Percentiles rank a stretch among this genome's conserved stretches.
Conservation (phyloP, 2,329 filamentous ascomycete species). For the Trichoderma sp. region DNA sequence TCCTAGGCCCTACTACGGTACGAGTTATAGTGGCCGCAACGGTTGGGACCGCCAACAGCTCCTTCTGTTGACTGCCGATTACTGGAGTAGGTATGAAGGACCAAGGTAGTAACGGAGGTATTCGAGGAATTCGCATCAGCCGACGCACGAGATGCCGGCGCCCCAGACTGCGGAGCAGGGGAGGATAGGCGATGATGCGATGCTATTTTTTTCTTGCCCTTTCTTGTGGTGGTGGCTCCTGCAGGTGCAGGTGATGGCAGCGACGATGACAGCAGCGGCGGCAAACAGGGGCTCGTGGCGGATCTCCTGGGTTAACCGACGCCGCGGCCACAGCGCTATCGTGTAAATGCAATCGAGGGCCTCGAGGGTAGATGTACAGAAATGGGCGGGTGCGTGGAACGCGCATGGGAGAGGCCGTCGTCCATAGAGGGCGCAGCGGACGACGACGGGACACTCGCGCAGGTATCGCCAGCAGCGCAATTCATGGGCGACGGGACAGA, state of each 20-base stretch:
- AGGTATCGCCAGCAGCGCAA: background rate
- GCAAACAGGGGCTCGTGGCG: conserved; percentile 16
- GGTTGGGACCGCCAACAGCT: background rate
- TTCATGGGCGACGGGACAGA: background rate
- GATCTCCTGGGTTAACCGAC: conserved; percentile 2
- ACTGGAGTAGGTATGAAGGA: too few relatives aligned
- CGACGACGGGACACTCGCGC: background rate
- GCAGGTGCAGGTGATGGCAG: conserved; percentile 18
- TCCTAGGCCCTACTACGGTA: background rate
- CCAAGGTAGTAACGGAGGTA: too few relatives aligned
- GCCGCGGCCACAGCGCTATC: background rate
- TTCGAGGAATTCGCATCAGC: background rate
- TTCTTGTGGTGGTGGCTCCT: conserved; percentile 22
- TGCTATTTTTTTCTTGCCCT: conserved; percentile 2
- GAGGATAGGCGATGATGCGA: conserved; percentile 20
- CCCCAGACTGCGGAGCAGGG: conserved; percentile 15
- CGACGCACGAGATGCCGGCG: conserved; percentile 20
- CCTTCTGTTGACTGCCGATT: background rate
- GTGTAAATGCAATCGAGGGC: background rate
- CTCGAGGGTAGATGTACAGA: background rate
- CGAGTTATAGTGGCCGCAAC: background rate
- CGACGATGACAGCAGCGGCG: conserved; percentile 3
- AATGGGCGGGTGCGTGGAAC: background rate
- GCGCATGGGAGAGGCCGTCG: background rate
- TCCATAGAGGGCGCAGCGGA: conserved; percentile 1